phyloP scores from a whole-genome alignment of 176 grass and related monocot species.

The Carex parvula region DNA sequence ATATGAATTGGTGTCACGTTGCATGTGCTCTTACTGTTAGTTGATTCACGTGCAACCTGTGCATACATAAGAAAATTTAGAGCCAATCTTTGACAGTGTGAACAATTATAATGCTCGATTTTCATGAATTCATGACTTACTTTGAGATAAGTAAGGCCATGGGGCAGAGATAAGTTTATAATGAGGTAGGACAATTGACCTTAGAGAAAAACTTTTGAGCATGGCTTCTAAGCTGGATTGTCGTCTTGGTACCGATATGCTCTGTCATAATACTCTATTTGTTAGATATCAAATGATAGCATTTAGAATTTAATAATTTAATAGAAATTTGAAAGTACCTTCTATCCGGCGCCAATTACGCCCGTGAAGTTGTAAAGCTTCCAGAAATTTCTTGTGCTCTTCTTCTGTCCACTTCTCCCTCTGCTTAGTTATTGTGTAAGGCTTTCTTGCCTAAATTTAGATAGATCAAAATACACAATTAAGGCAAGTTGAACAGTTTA shows the following conservation, averaged over 20 bases:
- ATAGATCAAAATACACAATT: slow-evolving; percentile 4
- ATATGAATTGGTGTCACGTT: slow-evolving; percentile 48
- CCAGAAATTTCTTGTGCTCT: slow-evolving; percentile 77
- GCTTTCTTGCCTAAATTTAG: slow-evolving; percentile 63
- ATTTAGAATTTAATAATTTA: neutral
- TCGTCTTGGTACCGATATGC: slow-evolving; percentile 82
- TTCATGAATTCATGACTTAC: slow-evolving; percentile 56
- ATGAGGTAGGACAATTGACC: slow-evolving; percentile 45
- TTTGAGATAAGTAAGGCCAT: slow-evolving; percentile 57
- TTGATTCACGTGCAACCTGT: slow-evolving; percentile 60
- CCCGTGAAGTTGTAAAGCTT: slow-evolving; percentile 68
- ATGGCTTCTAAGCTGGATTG: slow-evolving; percentile 95
- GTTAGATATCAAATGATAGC: neutral
- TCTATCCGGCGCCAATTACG: slow-evolving; percentile 87
- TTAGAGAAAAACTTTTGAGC: slow-evolving; percentile 98
- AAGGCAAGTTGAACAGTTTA: slow-evolving; percentile 1
- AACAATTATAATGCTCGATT: slow-evolving; percentile 28
- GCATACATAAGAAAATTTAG: neutral
- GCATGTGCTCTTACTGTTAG: slow-evolving; percentile 24
- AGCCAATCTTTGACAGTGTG: slow-evolving; percentile 13
- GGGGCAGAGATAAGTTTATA: slow-evolving; percentile 27
- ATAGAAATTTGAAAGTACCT: slow-evolving; percentile 33
- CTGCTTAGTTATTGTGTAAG: slow-evolving; percentile 92
- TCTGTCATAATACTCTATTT: slow-evolving; percentile 36
- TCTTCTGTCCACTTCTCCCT: slow-evolving; percentile 92